phyloP scores from a whole-genome alignment of 331 rosid species.

The Acacia pycnantha region DNA sequence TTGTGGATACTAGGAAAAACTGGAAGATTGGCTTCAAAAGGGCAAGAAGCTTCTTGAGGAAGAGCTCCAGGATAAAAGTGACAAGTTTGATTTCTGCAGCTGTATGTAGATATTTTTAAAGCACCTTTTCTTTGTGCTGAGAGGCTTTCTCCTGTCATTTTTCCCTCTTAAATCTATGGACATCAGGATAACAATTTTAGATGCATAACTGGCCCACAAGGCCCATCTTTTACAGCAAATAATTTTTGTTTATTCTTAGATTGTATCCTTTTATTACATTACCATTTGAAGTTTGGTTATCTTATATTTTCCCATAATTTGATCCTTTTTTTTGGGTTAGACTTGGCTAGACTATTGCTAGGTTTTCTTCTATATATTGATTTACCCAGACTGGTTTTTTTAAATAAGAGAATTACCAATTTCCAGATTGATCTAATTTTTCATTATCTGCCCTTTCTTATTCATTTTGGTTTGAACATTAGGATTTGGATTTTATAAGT shows the following conservation, averaged over 20 bases:
- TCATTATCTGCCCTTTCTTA: not conserved
- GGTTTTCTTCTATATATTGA: not conserved
- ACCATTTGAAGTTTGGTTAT: not conserved
- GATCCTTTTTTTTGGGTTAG: not conserved
- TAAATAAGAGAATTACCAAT: not conserved
- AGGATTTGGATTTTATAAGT: not conserved
- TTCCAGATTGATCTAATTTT: not conserved
- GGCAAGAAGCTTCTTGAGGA: slow-evolving; percentile 62
- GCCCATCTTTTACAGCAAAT: not conserved
- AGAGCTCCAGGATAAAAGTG: slow-evolving; percentile 48
- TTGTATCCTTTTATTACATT: not conserved
- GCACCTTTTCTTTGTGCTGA: slow-evolving; percentile 16
- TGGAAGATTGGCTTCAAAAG: slow-evolving; percentile 83
- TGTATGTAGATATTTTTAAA: slow-evolving; percentile 46
- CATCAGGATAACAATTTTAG: not conserved
- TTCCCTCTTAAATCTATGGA: not conserved
- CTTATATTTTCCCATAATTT: not conserved
- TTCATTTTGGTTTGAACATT: not conserved
- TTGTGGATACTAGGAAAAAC: slow-evolving; percentile 65
- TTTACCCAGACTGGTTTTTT: not conserved
- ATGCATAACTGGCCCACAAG: not conserved
- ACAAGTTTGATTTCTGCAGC: slow-evolving; percentile 45
- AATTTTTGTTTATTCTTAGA: not conserved
- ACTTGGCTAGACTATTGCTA: not conserved
- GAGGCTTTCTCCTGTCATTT: not conserved